These are phyloP conservation scores for Arthroderma sp. DNA, from an alignment of 2,329 filamentous ascomycete species.

Conservation along the genomic window DNA sequence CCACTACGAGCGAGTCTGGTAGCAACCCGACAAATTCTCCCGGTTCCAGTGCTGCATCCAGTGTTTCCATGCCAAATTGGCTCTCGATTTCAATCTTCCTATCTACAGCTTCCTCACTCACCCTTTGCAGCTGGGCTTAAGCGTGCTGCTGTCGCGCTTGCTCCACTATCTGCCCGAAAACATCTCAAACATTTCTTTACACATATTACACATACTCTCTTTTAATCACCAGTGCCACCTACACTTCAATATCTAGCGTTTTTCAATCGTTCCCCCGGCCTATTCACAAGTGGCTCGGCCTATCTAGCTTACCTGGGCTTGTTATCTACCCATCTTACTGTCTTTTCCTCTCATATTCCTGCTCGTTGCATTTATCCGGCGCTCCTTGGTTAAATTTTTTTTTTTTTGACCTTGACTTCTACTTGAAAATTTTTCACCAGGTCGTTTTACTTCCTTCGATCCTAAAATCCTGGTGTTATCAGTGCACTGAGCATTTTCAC, in stretches of 20 bases:
- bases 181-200: not conserved
- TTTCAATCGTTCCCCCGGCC: not conserved
- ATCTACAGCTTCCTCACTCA: not conserved
- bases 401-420: not conserved
- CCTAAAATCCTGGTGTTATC: not conserved
- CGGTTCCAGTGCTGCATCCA: not conserved
- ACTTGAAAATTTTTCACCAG: not conserved
- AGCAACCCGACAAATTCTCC: not conserved
- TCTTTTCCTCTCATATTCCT: not conserved
- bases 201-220: not conserved
- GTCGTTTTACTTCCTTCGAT: not conserved
- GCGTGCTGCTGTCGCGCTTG: not conserved
- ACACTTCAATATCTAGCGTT: not conserved
- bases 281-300: not conserved
- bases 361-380: not conserved
- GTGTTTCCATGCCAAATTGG: not conserved
- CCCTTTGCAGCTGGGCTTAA: not conserved
- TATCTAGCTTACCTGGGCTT: not conserved
- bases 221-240: not conserved
- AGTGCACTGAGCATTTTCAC: conserved; percentile 1
- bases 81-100: not conserved
- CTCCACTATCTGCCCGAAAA: not conserved
- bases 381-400: not conserved
- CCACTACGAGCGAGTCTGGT: not conserved
- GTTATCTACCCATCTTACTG: not conserved